Evolutionary conservation across 208 protist genomes (phyloP), one percentile per base, ranked within the genome.

Genomic region (Leishmania turanica): DNA sequence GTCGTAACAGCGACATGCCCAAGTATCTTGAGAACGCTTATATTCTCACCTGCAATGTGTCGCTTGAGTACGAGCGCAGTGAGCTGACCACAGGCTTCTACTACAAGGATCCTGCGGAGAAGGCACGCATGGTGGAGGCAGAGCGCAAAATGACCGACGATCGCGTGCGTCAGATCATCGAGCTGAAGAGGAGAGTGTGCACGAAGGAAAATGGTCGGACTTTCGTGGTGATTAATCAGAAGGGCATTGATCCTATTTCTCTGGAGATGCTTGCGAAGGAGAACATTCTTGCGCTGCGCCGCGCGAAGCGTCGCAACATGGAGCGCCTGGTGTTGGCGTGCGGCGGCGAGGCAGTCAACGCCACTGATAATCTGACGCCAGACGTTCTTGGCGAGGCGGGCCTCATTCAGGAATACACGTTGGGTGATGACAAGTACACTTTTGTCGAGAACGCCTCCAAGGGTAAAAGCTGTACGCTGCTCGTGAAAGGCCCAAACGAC

Each of bases 201-300:
- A 94, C 96, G 54, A 97, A 97, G 83, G 96, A 96, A 31, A 96
- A 97, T 79, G 94, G 97, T 58, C 97, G 99, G 70, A 86, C 89
- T 17, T 99, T 99, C 89, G 96, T 99, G 37, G 93, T 99, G 53
- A 99, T 99, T 82, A 99, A 99, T 89, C 99, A 99, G 91, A 99
- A 99, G 90, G 99, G 99, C 79, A 99, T 99, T 87, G 99, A 99
- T 93, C 99, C 98, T 31, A 95, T 99, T 75, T 98, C 99, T n/a
- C 94, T 99, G 15, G 99, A 99, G 80, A 99, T 99, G 97, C 92
- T 99, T 34, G 97, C 99, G 17, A 99, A 99, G 84, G 99, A 99
- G 76, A 96, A 98, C 74, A 99, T 99, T 84, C 87, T 99, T 21
- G 99, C 96, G 34, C 92, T 99, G 11, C 96, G 99, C 58, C 93